Evolutionary conservation across 805 yeast genomes (phyloP).

Genomic region (Starmerella sirachaensis): DNA sequence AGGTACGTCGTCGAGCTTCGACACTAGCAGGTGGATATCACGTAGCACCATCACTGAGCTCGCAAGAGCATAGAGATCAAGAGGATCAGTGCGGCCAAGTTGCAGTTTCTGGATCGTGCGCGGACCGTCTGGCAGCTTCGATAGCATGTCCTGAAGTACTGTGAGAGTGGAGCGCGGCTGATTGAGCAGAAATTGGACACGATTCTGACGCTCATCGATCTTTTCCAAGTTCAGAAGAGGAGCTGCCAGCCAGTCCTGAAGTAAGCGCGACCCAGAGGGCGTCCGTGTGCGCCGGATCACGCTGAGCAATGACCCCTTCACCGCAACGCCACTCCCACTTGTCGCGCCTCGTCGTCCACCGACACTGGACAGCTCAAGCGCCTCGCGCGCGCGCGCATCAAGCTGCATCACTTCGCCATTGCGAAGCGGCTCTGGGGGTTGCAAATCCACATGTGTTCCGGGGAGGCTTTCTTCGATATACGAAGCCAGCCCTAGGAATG

Average conservation of each 20-base stretch:
- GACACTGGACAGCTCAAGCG: slow-evolving; percentile 53
- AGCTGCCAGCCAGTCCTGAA: slow-evolving; percentile 69
- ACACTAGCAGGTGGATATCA: slow-evolving; percentile 22
- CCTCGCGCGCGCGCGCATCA: slow-evolving; percentile 40
- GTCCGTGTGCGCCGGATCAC: slow-evolving; percentile 66
- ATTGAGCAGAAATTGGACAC: slow-evolving; percentile 35
- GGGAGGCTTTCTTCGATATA: slow-evolving; percentile 69
- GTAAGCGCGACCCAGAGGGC: slow-evolving; percentile 65
- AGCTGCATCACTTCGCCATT: slow-evolving; percentile 52
- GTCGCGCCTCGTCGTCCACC: no score
- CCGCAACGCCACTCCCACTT: slow-evolving; percentile 32
- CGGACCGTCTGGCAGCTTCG: slow-evolving; percentile 38
- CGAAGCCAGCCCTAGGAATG: slow-evolving; percentile 52
- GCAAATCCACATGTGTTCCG: slow-evolving; percentile 47
- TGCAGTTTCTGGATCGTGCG: slow-evolving; percentile 29
- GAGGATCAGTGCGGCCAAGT: slow-evolving; percentile 34
- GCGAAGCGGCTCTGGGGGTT: slow-evolving; percentile 49
- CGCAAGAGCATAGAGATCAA: slow-evolving; percentile 37
- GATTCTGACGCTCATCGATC: slow-evolving; percentile 43
- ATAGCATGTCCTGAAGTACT: slow-evolving; percentile 43
- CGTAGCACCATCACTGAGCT: slow-evolving; percentile 31
- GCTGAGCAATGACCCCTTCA: slow-evolving; percentile 50
- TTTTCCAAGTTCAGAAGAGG: slow-evolving; percentile 55
- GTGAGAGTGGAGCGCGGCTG: slow-evolving; percentile 41
- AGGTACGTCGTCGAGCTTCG: neutral